Conservation (phyloP, 495 filamentous ascomycete genomes). For the Penicillium ucsense region DNA sequence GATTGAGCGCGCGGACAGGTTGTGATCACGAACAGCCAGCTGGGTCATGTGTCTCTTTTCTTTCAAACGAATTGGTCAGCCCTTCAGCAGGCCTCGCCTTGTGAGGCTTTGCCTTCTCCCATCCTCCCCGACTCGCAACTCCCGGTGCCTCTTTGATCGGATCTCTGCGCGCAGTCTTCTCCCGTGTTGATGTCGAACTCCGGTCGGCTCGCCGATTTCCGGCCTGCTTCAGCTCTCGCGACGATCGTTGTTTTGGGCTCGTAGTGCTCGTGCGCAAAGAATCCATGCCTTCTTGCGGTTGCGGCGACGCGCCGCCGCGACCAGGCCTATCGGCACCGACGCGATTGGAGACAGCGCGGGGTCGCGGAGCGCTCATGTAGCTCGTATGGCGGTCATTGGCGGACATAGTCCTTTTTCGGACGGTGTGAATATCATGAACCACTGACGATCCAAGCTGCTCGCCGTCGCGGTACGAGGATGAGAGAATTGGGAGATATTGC, state of each 20-base stretch:
- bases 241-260: constrained; percentile 23
- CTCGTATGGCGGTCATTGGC: constrained; percentile 36
- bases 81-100: constrained; percentile 25
- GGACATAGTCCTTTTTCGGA: constrained; percentile 32
- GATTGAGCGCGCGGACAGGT: neutral
- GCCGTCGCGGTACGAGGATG: no score
- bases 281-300: constrained; percentile 27
- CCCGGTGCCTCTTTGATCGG: constrained; percentile 49
- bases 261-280: constrained; percentile 26
- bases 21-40: constrained; percentile 22
- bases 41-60: constrained; percentile 28
- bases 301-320: constrained; percentile 26
- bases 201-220: constrained; percentile 32
- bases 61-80: constrained; percentile 27
- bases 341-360: constrained; percentile 39
- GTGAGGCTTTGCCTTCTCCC: constrained; percentile 35
- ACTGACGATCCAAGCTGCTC: neutral
- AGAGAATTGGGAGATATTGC: no score
- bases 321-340: constrained; percentile 30
- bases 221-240: constrained; percentile 24
- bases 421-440: constrained; percentile 14
- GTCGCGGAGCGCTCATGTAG: constrained; percentile 37
- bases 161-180: constrained; percentile 54
- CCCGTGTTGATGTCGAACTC: constrained; percentile 50
- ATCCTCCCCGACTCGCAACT: constrained; percentile 32